Evolutionary conservation across 352 stramenopile genomes (phyloP).

Genomic region (Globisporangium uncinulatum): DNA sequence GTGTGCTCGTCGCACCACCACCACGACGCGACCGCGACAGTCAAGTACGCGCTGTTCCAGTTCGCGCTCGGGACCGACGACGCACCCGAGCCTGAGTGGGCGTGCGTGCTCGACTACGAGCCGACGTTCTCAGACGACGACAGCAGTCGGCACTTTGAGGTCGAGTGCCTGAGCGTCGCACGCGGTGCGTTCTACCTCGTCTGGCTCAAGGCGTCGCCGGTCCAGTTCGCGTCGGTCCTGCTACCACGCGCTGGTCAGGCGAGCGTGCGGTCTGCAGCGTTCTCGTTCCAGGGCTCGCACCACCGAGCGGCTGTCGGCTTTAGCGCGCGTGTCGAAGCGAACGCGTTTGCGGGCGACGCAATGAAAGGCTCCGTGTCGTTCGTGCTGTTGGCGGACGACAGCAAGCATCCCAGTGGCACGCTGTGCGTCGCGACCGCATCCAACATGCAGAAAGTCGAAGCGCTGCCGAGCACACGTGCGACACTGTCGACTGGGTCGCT

Average conservation of each 20-base stretch:
- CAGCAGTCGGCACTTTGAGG: constrained; percentile 40
- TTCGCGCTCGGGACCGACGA: constrained; percentile 32
- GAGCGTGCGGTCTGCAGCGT: constrained; percentile 45
- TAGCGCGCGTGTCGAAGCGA: constrained; percentile 44
- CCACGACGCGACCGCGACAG: constrained; percentile 20
- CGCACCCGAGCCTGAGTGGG: constrained; percentile 46
- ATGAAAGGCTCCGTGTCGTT: constrained; percentile 71
- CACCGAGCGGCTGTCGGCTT: constrained; percentile 46
- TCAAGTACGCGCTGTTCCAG: constrained; percentile 75
- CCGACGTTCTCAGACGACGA: constrained; percentile 39
- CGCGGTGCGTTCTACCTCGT: constrained; percentile 61
- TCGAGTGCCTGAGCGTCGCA: constrained; percentile 59
- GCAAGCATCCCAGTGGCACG: constrained; percentile 24
- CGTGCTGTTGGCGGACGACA: constrained; percentile 42
- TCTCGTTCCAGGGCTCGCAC: constrained; percentile 64
- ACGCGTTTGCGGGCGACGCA: constrained; percentile 35
- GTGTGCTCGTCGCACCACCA: constrained; percentile 42
- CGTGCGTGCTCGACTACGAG: constrained; percentile 63
- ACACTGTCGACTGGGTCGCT: constrained; percentile 19
- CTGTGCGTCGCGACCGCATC: constrained; percentile 63
- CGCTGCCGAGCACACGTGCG: constrained; percentile 8
- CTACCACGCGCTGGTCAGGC: constrained; percentile 43
- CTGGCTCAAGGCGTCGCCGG: constrained; percentile 46
- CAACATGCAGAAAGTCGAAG: constrained; percentile 58
- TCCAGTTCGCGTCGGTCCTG: constrained; percentile 63